Conservation (phyloP, 768 basidiomycete species). For the Lentinula aciculospora region DNA sequence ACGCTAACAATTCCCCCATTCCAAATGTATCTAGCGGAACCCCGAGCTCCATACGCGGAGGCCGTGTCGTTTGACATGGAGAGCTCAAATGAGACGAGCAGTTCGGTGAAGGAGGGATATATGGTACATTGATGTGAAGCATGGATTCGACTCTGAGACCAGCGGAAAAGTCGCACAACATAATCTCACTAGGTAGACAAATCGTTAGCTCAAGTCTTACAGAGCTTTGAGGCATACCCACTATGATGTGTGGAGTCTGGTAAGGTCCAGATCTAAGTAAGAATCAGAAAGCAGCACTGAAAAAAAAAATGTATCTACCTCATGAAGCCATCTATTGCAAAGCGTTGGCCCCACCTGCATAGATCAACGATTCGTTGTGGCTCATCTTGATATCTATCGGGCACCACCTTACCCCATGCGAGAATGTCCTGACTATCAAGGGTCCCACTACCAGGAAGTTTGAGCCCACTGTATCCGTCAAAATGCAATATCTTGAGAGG, state of each 20-base stretch:
- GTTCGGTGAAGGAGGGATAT: not conserved
- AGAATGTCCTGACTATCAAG: conserved; percentile 32
- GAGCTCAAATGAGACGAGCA: not conserved
- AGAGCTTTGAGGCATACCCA: not conserved
- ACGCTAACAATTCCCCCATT: conserved; percentile 11
- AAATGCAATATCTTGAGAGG: conserved; percentile 27
- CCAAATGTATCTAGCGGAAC: conserved; percentile 5
- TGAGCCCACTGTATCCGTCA: conserved; percentile 22
- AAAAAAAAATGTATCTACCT: conserved; percentile 11
- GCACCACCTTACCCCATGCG: conserved; percentile 19
- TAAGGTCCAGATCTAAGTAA: not conserved
- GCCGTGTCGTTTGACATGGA: not conserved
- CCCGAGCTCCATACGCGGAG: conserved; percentile 5
- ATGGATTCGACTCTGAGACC: conserved; percentile 21
- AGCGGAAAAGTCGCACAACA: conserved; percentile 26
- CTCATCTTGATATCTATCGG: conserved; percentile 16
- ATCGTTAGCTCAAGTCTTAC: not conserved
- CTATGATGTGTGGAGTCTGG: conserved; percentile 1
- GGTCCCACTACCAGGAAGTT: conserved; percentile 24
- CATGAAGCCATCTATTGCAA: conserved; percentile 27
- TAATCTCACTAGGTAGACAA: conserved; percentile 23
- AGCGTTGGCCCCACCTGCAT: conserved; percentile 25
- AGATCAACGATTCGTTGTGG: conserved; percentile 19
- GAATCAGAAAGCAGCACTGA: not conserved
- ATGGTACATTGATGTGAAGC: conserved; percentile 8